Conservation (phyloP, 257 asterid genomes). For the Solanum tarapatanum region DNA sequence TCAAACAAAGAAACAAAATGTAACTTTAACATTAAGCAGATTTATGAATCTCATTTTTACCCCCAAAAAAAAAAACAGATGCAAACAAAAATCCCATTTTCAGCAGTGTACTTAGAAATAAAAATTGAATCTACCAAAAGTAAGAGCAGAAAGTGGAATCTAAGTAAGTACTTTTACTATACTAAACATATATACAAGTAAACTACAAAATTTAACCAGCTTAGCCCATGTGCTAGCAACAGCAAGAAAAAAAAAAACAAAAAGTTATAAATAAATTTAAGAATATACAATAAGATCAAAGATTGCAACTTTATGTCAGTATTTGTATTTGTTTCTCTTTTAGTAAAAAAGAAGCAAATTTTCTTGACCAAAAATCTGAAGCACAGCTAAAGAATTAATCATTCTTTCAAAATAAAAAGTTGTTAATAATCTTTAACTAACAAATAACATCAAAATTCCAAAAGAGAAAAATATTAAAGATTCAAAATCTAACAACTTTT, state of each 20-base stretch:
- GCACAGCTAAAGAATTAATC: neutral
- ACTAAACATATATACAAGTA: neutral
- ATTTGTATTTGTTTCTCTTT: neutral
- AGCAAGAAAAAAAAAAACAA: neutral
- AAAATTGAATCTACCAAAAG: neutral
- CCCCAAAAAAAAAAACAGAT: neutral
- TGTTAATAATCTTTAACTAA: neutral
- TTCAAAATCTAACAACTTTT: neutral
- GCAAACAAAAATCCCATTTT: neutral
- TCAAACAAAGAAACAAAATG: neutral
- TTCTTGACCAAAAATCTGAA: neutral
- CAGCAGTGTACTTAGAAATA: neutral
- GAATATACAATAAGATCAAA: neutral
- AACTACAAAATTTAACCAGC: neutral
- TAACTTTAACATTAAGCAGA: neutral
- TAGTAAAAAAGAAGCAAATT: neutral
- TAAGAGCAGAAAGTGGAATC: neutral
- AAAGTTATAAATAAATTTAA: neutral
- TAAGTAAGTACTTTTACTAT: neutral
- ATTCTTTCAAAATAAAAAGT: neutral
- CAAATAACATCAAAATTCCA: neutral
- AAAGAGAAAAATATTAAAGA: neutral
- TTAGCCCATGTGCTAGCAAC: neutral
- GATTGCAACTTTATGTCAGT: neutral
- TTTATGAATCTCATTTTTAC: neutral